Base-by-base conservation (phyloP, 805 yeast species). In the Lachancea sp. region DNA sequence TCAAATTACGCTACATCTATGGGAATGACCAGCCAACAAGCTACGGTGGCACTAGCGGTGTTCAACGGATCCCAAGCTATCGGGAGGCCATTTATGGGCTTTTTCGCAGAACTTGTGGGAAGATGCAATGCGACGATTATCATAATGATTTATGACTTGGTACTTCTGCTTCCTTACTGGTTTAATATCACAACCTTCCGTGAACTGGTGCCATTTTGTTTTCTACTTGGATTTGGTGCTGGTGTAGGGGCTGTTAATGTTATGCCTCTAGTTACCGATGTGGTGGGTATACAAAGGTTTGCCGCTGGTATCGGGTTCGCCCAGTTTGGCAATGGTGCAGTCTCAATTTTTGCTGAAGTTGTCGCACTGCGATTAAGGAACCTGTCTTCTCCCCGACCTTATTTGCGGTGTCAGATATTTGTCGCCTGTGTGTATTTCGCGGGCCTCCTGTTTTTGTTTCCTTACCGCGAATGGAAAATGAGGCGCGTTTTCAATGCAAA, bases 361-460 rank as follows among this genome's bases (percentile, higher is more conserved):
- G 67, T 73, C 34, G 78, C 71, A 0, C 60, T 75, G 35, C 59
- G 69, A 4, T 49, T 74, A 35, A 56, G 62, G 49, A 52, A 52
- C 20, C 36, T 34, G n/a, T 34, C 46, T 11, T 25, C 54, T 8
- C 24, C 28, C 5, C 29, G 38, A 3, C 79, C 80, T 2, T 77
- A 68, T 45, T 56, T 72, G 23, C 65, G 75, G 40, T 67, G 78
- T 9, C 81, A 76, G 50, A 60, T 75, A 1, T 75, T 74, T 51
- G 69, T 73, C 11, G 80, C 77, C 3, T 45, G 62, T 15, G 47
- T 66, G 31, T 68, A 65, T 45, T 57, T 68, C 16, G 54, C 53
- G 2, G 66, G 67, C 0, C 49, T 67, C 8, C 12, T 71, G 5
- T 40, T 84, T 22, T 94, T 94, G 42, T 75, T 74, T 48, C 74